phyloP scores from a whole-genome alignment of 495 filamentous ascomycete species.

The Mytilinidion resinicola region DNA sequence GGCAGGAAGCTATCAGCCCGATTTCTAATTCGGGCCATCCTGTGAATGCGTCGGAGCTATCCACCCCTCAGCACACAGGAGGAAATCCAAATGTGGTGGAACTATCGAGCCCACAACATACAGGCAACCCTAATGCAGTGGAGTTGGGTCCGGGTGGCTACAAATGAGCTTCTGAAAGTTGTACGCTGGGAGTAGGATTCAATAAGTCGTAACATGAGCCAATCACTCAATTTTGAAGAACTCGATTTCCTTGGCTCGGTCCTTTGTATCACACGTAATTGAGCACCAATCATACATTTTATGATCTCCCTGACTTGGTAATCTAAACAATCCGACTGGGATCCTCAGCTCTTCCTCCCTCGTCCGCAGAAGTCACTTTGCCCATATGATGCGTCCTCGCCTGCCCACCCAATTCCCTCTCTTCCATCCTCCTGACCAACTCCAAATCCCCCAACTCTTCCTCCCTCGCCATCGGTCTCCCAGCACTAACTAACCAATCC shows the following conservation, averaged over 20 bases:
- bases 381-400: background rate
- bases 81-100: background rate
- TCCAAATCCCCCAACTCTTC: background rate
- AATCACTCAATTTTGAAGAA: background rate
- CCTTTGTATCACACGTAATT: background rate
- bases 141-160: conserved; percentile 1
- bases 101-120: conserved; percentile 4
- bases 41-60: background rate
- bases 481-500: too few species aligned
- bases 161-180: background rate
- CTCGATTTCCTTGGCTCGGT: background rate
- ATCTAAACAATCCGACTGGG: background rate
- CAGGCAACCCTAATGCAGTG: background rate
- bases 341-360: too few species aligned
- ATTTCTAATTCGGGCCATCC: background rate
- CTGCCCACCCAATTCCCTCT: background rate
- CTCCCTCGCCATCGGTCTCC: background rate
- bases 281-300: background rate
- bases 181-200: background rate
- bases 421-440: background rate
- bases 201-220: background rate
- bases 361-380: background rate
- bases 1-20: conserved; percentile 16
- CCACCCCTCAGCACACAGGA: background rate
- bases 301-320: background rate